phyloP scores from a whole-genome alignment of 1,284 basidiomycete species.

The Fomitopsis palustris region DNA sequence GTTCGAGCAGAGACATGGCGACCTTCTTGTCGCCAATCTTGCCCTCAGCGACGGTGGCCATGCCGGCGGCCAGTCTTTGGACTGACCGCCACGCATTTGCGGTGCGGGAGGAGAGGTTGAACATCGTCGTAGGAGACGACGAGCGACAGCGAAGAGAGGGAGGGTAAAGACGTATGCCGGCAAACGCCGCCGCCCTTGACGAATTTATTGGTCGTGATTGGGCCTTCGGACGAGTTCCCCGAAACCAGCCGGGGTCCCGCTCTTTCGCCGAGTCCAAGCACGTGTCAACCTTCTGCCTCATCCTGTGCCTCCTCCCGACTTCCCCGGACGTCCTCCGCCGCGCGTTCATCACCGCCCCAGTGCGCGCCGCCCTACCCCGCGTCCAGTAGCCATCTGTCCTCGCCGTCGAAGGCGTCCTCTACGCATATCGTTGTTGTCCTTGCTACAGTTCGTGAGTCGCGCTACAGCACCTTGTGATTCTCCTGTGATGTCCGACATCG shows the following conservation, averaged over 20 bases:
- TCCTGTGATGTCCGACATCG: neutral
- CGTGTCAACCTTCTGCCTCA: neutral
- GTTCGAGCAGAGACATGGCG: constrained; percentile 87
- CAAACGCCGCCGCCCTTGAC: constrained; percentile 9
- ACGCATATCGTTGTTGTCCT: no score
- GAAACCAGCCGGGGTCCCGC: constrained; percentile 6
- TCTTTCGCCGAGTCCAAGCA: constrained; percentile 6
- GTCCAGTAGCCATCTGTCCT: neutral
- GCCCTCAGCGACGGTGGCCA: constrained; percentile 72
- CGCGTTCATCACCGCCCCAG: neutral
- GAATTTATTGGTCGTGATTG: constrained; percentile 14
- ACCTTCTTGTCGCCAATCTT: constrained; percentile 92
- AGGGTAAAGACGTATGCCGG: constrained; percentile 10
- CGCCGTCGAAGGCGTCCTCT: neutral
- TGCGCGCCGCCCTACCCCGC: neutral
- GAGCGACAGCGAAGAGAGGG: constrained; percentile 22
- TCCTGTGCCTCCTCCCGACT: neutral
- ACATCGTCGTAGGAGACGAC: constrained; percentile 50
- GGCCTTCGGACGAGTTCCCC: constrained; percentile 11
- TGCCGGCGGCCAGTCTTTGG: constrained; percentile 61
- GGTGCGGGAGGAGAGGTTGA: constrained; percentile 61
- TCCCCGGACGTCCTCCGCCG: neutral
- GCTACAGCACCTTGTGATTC: neutral
- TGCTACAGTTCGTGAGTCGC: neutral
- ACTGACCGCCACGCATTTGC: constrained; percentile 54